These are phyloP conservation scores for Podosphaera aphanis DNA, from an alignment of 2,329 filamentous ascomycete genomes.

Conservation along the genomic window DNA sequence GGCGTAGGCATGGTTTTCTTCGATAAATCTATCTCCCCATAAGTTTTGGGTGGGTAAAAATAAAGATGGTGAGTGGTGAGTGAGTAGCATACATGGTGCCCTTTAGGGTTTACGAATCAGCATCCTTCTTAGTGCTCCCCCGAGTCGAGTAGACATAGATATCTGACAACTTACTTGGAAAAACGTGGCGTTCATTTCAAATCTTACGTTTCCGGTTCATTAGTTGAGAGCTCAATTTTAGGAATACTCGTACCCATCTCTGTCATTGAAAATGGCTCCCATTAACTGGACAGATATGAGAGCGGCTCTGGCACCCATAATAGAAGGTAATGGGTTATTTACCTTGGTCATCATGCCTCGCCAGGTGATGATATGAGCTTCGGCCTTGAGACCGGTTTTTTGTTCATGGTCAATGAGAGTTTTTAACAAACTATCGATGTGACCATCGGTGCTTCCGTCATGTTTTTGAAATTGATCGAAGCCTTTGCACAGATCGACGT, in stretches of 20 bases:
- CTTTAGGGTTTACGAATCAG: constrained; percentile 18
- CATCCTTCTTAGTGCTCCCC: constrained; percentile 1
- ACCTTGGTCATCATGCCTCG: constrained; percentile 98
- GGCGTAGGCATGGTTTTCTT: constrained; percentile 66
- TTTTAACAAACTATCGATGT: constrained; percentile 61
- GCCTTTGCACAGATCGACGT: constrained; percentile 53
- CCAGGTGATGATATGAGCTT: constrained; percentile 75
- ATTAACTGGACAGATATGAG: constrained; percentile 45
- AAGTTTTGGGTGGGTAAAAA: background rate
- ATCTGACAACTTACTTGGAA: constrained; percentile 58
- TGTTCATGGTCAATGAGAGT: constrained; percentile 54
- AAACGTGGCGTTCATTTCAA: constrained; percentile 85
- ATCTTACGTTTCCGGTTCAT: constrained; percentile 26
- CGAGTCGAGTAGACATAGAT: constrained; percentile 1
- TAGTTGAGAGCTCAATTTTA: background rate
- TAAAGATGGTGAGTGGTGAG: constrained; percentile 4
- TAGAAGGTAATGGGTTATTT: constrained; percentile 3
- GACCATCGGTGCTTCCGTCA: constrained; percentile 64
- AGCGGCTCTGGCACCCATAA: too few relatives aligned
- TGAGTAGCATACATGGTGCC: constrained; percentile 25
- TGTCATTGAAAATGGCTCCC: constrained; percentile 57
- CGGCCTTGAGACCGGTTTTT: constrained; percentile 38
- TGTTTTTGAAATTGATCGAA: constrained; percentile 66
- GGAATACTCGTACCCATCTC: constrained; percentile 38
- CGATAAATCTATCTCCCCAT: constrained; percentile 54